These are phyloP conservation scores for Nyctanthes arbortristis DNA, from an alignment of 257 asterid species.

Conservation along the genomic window DNA sequence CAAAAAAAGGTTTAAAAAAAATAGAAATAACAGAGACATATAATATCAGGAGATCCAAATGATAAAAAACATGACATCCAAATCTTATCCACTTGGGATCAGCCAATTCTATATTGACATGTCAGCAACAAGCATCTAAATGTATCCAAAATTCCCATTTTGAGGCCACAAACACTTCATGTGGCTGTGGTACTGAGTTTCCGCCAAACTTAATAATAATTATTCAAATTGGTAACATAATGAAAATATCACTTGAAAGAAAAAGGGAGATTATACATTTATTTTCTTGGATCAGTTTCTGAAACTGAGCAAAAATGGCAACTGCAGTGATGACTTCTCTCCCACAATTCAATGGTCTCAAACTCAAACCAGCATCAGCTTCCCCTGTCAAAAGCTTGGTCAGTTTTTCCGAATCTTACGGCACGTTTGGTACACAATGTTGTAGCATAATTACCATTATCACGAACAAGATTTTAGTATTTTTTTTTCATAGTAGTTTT, in stretches of 20 bases:
- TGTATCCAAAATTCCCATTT: slow-evolving; percentile 49
- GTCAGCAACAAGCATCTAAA: slow-evolving; percentile 52
- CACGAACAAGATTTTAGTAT: no score
- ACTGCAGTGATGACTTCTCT: slow-evolving; percentile 66
- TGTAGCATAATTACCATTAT: no score
- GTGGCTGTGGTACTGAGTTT: slow-evolving; percentile 32
- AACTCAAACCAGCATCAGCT: slow-evolving; percentile 41
- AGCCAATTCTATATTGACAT: slow-evolving; percentile 52
- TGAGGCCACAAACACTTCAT: slow-evolving; percentile 59
- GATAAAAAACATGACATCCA: slow-evolving; percentile 18
- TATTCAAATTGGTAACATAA: slow-evolving; percentile 13
- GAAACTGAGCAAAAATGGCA: slow-evolving; percentile 47
- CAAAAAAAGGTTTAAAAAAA: no score
- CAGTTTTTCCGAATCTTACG: slow-evolving; percentile 27
- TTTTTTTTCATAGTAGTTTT: no score
- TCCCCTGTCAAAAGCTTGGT: slow-evolving; percentile 64
- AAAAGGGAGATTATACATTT: neutral
- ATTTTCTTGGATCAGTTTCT: neutral
- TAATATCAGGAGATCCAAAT: no score
- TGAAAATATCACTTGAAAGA: neutral
- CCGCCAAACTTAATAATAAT: slow-evolving; percentile 32
- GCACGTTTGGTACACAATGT: neutral
- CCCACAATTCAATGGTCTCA: slow-evolving; percentile 83
- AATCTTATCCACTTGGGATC: slow-evolving; percentile 54
- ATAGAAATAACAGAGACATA: no score